Evolutionary conservation across 768 basidiomycete species (phyloP).

Genomic region (Termitomyces sp.): DNA sequence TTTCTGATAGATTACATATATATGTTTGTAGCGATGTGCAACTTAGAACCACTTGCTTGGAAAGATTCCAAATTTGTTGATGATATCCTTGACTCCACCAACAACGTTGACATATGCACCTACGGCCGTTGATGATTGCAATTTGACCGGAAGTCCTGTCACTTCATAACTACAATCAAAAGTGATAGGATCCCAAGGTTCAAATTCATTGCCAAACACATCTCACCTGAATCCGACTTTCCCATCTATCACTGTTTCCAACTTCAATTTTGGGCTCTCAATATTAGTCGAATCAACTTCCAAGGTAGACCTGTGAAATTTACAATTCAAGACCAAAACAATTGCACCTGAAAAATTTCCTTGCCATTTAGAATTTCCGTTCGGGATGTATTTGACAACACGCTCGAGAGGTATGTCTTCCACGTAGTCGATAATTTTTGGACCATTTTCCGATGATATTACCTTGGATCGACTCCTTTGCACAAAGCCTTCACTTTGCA

Average conservation of each 20-base stretch:
- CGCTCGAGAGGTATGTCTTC: slow-evolving; percentile 50
- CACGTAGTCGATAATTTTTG: slow-evolving; percentile 17
- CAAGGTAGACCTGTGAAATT: slow-evolving; percentile 52
- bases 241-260: slow-evolving; percentile 65
- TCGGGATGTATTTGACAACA: slow-evolving; percentile 56
- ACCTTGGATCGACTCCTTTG: slow-evolving; percentile 27
- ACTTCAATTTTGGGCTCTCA: slow-evolving; percentile 44
- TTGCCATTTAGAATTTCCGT: slow-evolving; percentile 68
- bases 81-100: slow-evolving; percentile 47
- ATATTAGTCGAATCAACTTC: slow-evolving; percentile 64
- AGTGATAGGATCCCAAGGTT: neutral
- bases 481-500: slow-evolving; percentile 41
- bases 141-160: slow-evolving; percentile 42
- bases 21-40: neutral
- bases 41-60: slow-evolving; percentile 56
- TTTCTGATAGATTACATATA: neutral
- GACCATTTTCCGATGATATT: slow-evolving; percentile 21
- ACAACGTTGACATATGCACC: slow-evolving; percentile 44
- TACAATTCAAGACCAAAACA: neutral
- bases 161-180: slow-evolving; percentile 38
- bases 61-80: slow-evolving; percentile 51
- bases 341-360: slow-evolving; percentile 7
- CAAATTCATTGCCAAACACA: neutral
- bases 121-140: slow-evolving; percentile 38
- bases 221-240: slow-evolving; percentile 47